Evolutionary conservation across 495 filamentous ascomycete genomes (phyloP), one percentile per base, ranked within the genome.

Genomic region (Apodospora peruviana): DNA sequence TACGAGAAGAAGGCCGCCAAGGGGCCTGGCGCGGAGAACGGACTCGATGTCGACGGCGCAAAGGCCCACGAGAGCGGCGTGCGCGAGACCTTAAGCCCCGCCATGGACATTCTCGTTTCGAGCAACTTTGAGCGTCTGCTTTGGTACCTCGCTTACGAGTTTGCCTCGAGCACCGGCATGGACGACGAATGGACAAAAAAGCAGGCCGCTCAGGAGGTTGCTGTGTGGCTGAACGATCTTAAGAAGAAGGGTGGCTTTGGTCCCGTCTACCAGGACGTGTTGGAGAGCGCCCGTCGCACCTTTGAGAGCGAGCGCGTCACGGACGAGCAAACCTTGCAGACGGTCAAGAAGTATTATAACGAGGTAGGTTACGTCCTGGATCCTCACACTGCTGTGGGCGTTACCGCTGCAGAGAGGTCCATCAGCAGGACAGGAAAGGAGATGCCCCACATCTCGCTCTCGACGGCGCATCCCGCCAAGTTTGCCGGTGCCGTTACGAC

Each of bases 71-170:
- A 73, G 34, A 77, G 77, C 32, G 87, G 85, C 40, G 85, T 88
- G 45, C 88, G 88, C 67, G 91, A 93, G 66, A 96, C 93, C 0
- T 72, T 88, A 32, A 85, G 80, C 44, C 91, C 93, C 0, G 93
- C 93, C 17, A 98, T 98, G 93, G 93, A 97, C 64, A 96, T 96
- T 45, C 76, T 97, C 11, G 90, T 96, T 29, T 87, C 82, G 45
- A 90, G 84, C 65, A 98, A 98, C 75, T 96, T 98, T 65, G 93
- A 98, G 74, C 80, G 93, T 22, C 75, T 98, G 0, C 75, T 98
- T n/a, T 96, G 91, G 91, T 95, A 86, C 73, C 75, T 95, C 10
- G 83, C 88, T 1, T 83, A 85, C 65, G 73, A 83, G 49, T 81
- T 78, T 52, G 76, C 78, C 21, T 49, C 67, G 9, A 61, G 59